Evolutionary conservation across 2,329 filamentous ascomycete genomes (phyloP).

Genomic region (Lizonia empirigonia): DNA sequence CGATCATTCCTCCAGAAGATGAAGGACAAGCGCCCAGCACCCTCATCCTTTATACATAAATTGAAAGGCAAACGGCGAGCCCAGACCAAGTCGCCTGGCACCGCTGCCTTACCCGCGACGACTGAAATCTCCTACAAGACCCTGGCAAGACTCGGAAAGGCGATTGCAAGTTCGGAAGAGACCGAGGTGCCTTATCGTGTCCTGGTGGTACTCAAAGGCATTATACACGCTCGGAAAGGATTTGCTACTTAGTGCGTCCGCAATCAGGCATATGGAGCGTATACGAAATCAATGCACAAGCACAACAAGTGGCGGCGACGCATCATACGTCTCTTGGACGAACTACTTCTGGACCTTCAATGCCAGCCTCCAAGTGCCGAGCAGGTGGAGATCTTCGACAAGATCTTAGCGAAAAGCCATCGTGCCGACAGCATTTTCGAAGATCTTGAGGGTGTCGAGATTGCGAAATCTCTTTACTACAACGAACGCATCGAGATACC

Average conservation of each 20-base stretch:
- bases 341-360: slow-evolving; percentile 2
- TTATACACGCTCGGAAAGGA: slow-evolving; percentile 18
- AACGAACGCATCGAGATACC: neutral
- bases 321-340: slow-evolving; percentile 15
- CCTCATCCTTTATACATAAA: neutral
- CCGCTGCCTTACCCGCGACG: neutral
- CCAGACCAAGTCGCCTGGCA: neutral
- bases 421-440: slow-evolving; percentile 3
- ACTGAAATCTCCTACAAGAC: slow-evolving; percentile 6
- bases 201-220: slow-evolving; percentile 16
- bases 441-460: neutral
- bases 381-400: neutral
- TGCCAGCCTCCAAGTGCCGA: slow-evolving; percentile 1
- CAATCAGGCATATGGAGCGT: slow-evolving; percentile 3
- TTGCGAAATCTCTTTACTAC: slow-evolving; percentile 3
- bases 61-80: neutral
- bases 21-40: neutral
- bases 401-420: neutral
- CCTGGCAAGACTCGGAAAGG: slow-evolving; percentile 3
- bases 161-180: slow-evolving; percentile 1
- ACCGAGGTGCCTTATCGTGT: slow-evolving; percentile 9
- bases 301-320: slow-evolving; percentile 17
- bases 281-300: neutral
- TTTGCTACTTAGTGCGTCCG: slow-evolving; percentile 19
- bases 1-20: slow-evolving; percentile 1